A percentile compares a stretch with the other conserved stretches of the same genome.
Evolutionary conservation across 345 rosid species (phyloP).

Genomic region (Viola odorata): DNA sequence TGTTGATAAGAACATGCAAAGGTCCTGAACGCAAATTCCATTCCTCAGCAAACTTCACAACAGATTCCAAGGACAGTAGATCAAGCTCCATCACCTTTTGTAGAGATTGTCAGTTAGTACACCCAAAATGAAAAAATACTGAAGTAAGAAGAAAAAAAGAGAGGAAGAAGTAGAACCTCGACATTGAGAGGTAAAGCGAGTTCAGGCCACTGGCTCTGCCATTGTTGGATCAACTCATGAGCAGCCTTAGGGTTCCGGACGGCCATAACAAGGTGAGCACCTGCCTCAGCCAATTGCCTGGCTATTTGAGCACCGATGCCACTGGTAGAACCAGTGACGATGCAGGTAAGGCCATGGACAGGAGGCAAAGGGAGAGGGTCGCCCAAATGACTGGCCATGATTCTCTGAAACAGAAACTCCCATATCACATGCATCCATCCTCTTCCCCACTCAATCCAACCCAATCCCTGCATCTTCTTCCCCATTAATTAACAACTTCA

Average conservation of each 20-base stretch:
- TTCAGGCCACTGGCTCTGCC: slow-evolving; percentile 77
- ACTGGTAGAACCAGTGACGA: slow-evolving; percentile 95
- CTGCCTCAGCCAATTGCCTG: slow-evolving; percentile 92
- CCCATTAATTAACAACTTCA: no score
- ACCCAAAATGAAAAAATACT: no score
- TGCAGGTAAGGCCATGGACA: slow-evolving; percentile 60
- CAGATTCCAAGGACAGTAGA: slow-evolving; percentile 85
- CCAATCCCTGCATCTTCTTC: slow-evolving; percentile 58
- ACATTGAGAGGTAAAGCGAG: slow-evolving; percentile 68
- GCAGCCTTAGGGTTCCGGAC: slow-evolving; percentile 80
- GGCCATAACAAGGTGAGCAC: slow-evolving; percentile 97
- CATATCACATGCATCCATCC: slow-evolving; percentile 68
- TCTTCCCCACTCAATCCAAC: slow-evolving; percentile 94
- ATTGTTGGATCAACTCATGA: slow-evolving; percentile 60
- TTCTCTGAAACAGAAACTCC: slow-evolving; percentile 85
- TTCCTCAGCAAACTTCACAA: slow-evolving; percentile 52
- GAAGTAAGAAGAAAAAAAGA: no score
- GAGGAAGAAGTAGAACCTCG: slow-evolving; percentile 37
- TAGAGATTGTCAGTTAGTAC: no score
- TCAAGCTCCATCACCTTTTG: slow-evolving; percentile 87
- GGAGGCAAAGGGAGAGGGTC: slow-evolving; percentile 86
- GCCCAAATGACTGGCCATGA: slow-evolving; percentile 67
- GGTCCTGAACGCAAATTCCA: slow-evolving; percentile 68
- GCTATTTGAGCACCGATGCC: slow-evolving; percentile 94
- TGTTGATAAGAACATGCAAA: slow-evolving; percentile 80